Evolutionary conservation across 768 basidiomycete species (phyloP).

Genomic region (Amanita polypyramis): DNA sequence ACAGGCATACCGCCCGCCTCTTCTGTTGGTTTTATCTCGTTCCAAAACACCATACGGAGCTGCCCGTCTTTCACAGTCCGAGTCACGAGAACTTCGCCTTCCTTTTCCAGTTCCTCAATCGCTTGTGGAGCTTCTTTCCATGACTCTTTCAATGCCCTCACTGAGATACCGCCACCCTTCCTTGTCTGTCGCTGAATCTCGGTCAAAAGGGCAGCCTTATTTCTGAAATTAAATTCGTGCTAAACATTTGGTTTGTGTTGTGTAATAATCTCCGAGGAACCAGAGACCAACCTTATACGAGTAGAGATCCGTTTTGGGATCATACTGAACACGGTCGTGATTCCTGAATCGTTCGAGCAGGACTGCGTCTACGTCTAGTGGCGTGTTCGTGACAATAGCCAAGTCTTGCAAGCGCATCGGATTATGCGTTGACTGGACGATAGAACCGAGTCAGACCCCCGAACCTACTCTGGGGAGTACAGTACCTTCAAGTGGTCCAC

Average conservation of each 20-base stretch:
- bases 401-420: constrained; percentile 87
- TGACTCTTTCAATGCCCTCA: constrained; percentile 78
- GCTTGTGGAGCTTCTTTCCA: constrained; percentile 83
- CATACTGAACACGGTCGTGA: constrained; percentile 72
- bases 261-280: neutral
- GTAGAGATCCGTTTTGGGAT: constrained; percentile 77
- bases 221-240: constrained; percentile 83
- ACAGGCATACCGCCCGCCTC: constrained; percentile 61
- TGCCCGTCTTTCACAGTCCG: constrained; percentile 77
- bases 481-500: constrained; percentile 71
- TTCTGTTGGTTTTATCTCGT: constrained; percentile 73
- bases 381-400: constrained; percentile 70
- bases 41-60: constrained; percentile 82
- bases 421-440: constrained; percentile 46
- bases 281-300: constrained; percentile 61
- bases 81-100: constrained; percentile 83
- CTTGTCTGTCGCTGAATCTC: constrained; percentile 82
- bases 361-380: constrained; percentile 58
- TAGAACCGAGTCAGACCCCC: constrained; percentile 1
- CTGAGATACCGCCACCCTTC: constrained; percentile 76
- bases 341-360: constrained; percentile 74
- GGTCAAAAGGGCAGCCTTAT: constrained; percentile 71
- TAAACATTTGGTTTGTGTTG: constrained; percentile 17
- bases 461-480: neutral
- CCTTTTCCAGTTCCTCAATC: constrained; percentile 83